Evolutionary conservation across 345 rosid species (phyloP).

Genomic region (Garcia nutans): DNA sequence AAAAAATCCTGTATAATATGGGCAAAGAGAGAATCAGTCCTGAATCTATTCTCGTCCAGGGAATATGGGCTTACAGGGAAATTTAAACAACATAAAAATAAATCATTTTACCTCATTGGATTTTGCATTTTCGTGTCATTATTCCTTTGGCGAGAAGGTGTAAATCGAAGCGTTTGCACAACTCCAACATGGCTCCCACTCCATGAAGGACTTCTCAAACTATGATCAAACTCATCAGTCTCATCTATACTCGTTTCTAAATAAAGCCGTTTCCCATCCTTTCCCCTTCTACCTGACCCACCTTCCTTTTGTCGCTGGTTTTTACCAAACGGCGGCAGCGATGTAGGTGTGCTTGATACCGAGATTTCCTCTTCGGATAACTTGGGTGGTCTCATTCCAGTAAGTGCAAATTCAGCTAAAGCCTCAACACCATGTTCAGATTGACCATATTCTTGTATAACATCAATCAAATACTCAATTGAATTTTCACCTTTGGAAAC

Average conservation of each 20-base stretch:
- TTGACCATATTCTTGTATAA: constrained; percentile 59
- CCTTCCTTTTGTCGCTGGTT: constrained; percentile 11
- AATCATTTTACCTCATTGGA: constrained; percentile 42
- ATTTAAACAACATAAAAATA: no score
- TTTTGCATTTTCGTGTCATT: constrained; percentile 28
- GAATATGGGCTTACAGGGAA: no score
- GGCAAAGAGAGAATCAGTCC: no score
- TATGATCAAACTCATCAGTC: constrained; percentile 38
- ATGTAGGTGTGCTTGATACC: constrained; percentile 20
- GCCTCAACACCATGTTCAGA: constrained; percentile 53
- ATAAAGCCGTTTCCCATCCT: constrained; percentile 29
- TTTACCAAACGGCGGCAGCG: neutral
- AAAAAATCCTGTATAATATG: no score
- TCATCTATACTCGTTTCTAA: constrained; percentile 26
- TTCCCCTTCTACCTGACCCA: neutral
- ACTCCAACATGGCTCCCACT: constrained; percentile 44
- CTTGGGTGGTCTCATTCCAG: constrained; percentile 53
- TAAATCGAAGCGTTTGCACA: constrained; percentile 41
- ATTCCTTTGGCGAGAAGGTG: constrained; percentile 41
- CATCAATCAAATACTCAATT: constrained; percentile 57
- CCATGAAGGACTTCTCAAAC: constrained; percentile 64
- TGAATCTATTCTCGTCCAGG: no score
- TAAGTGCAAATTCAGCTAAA: constrained; percentile 48
- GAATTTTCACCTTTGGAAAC: constrained; percentile 58
- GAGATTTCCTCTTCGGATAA: constrained; percentile 36